Conservation (phyloP, 495 filamentous ascomycete genomes). For the Aspergillus olivimuriae region DNA sequence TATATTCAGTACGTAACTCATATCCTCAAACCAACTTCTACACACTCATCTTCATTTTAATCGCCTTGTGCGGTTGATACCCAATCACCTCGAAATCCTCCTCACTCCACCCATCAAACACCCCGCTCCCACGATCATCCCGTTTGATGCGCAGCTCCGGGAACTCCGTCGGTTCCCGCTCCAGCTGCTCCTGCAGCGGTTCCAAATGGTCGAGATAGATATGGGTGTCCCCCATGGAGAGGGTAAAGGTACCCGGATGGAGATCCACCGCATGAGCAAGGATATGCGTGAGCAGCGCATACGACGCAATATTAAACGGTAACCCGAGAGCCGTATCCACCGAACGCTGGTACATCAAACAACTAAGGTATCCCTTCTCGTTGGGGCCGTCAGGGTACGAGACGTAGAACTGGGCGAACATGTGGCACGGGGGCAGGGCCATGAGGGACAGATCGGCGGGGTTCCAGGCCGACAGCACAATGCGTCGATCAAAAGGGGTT, state of each 20-base stretch:
- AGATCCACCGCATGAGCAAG: conserved; percentile 80
- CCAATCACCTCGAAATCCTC: conserved; percentile 87
- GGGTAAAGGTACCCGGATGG: conserved; percentile 75
- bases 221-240: conserved; percentile 95
- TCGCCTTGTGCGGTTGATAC: conserved; percentile 83
- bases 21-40: conserved; percentile 31
- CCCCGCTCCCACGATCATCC: conserved; percentile 52
- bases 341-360: conserved; percentile 85
- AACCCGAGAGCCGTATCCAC: conserved; percentile 98
- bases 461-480: conserved; percentile 93
- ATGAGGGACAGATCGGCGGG: conserved; percentile 78
- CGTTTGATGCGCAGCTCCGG: conserved; percentile 66
- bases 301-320: conserved; percentile 94
- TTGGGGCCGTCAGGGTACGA: conserved; percentile 52
- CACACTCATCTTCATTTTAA: conserved; percentile 98
- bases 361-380: conserved; percentile 62
- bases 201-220: conserved; percentile 92
- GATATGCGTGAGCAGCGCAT: conserved; percentile 91
- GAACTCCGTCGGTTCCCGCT: conserved; percentile 73
- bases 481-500: conserved; percentile 79
- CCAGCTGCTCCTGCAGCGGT: conserved; percentile 72
- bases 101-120: conserved; percentile 71
- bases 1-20: too few relatives aligned
- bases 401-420: conserved; percentile 99
- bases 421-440: conserved; percentile 95